phyloP scores from a whole-genome alignment of 2,329 filamentous ascomycete genomes.

The Scedosporium apiospermum region DNA sequence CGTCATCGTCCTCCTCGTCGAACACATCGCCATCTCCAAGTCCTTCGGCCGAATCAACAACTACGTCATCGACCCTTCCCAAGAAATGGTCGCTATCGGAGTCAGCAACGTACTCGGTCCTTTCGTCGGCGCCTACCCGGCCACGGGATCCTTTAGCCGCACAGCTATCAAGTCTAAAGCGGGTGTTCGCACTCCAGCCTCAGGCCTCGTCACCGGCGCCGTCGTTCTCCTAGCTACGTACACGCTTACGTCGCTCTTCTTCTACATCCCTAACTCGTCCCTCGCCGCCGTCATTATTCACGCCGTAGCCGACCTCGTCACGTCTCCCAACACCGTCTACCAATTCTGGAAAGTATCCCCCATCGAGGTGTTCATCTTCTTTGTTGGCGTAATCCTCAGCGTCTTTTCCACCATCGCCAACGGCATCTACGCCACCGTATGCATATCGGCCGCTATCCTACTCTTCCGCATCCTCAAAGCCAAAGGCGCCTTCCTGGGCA shows the following conservation, averaged over 20 bases:
- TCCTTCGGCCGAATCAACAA: constrained; percentile 75
- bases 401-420: constrained; percentile 75
- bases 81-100: constrained; percentile 70
- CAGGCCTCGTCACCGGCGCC: constrained; percentile 73
- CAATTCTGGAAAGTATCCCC: constrained; percentile 84
- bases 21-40: constrained; percentile 77
- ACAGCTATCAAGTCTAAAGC: constrained; percentile 94
- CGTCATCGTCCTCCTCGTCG: constrained; percentile 69
- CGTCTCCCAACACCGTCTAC: constrained; percentile 72
- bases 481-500: constrained; percentile 67
- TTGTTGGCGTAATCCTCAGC: constrained; percentile 74
- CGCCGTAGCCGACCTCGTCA: constrained; percentile 78
- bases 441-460: constrained; percentile 58
- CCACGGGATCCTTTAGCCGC: constrained; percentile 82
- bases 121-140: constrained; percentile 75
- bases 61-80: constrained; percentile 71
- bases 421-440: constrained; percentile 76
- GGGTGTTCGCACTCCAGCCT: constrained; percentile 77
- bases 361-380: constrained; percentile 75
- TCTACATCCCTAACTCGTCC: constrained; percentile 71
- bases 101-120: constrained; percentile 66
- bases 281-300: constrained; percentile 84
- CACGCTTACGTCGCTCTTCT: constrained; percentile 74
- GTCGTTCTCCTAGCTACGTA: constrained; percentile 80
- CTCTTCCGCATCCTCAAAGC: constrained; percentile 73